Base-by-base conservation (phyloP, 345 rosid genomes). In the Boechera divaricarpa region DNA sequence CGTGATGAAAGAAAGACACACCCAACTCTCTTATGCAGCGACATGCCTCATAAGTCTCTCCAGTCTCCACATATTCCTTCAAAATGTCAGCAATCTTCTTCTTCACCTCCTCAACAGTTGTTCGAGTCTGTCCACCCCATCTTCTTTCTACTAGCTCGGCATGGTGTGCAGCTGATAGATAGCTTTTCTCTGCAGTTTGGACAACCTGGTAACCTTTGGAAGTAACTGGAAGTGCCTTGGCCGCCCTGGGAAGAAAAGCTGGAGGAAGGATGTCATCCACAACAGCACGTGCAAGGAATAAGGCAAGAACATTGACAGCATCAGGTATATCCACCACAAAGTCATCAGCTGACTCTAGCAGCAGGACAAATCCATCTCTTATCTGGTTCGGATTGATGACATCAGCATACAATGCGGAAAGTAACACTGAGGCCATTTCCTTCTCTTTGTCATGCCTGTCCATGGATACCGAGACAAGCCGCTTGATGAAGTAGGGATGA, bases 401-500 rank as follows among this genome's bases (percentile, higher is more conserved):
- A 82, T 92, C 89, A 70, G 96, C 92, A 85, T 92, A 92, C 6
- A 92, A 81, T 10, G 94, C 86, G 45, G 98, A 92, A 39, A 92
- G 84, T 71, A 92, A 76, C 60, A 92, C 98, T 18, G 96, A 92
- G 58, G 98, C 87, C 98, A 92, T 92, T 85, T 92, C 98, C 83
- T 92, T 92, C 88, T 92, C 96, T 82, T 90, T 92, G 81, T 92
- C 98, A 87, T 88, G 96, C 72, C 93, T 86, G 79, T 92, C 98
- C 98, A 92, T 89, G 82, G 98, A 84, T 82, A 90, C 87, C 70
- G 98, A 92, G 67, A 92, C 90, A 33, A 92, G 91, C 70, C 98
- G 81, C 82, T 92, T 92, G 52, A 92, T 83, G 72, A 92, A 86
- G 77, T 89, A 92, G 5, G 96, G 94, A 84, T 87, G 96, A 86